Conservation (phyloP, 352 stramenopile genomes). For the Globisporangium cylindrosporum region DNA sequence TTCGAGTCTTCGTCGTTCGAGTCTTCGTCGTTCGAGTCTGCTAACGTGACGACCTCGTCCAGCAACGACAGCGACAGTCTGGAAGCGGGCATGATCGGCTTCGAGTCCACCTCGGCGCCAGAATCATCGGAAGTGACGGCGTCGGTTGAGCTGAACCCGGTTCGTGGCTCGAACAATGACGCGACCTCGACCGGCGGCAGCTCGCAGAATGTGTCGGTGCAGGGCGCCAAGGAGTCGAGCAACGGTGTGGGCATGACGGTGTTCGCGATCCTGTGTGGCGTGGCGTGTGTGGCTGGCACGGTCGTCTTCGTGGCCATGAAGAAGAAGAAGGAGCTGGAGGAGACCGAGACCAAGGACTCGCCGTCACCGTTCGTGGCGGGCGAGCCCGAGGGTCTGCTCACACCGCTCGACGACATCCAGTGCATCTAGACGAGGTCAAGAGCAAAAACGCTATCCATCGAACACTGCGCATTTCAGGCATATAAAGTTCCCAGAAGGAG, state of each 20-base stretch:
- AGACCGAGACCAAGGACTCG: constrained; percentile 20
- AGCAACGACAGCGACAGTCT: neutral
- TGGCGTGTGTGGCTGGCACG: constrained; percentile 20
- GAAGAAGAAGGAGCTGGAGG: constrained; percentile 34
- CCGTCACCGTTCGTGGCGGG: constrained; percentile 5
- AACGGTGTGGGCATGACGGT: constrained; percentile 2
- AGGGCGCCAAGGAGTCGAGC: neutral
- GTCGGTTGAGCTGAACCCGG: constrained; percentile 7
- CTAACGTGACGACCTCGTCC: neutral
- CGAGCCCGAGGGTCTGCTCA: constrained; percentile 28
- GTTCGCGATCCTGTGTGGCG: constrained; percentile 18
- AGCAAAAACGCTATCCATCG: neutral
- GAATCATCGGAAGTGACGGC: constrained; percentile 4
- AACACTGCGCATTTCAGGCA: neutral
- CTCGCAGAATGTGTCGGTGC: constrained; percentile 15
- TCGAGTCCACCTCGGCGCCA: constrained; percentile 1
- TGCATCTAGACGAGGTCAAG: constrained; percentile 11
- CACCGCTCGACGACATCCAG: constrained; percentile 36
- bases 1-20: neutral
- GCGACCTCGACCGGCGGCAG: neutral
- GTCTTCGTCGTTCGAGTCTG: neutral
- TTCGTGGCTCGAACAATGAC: neutral
- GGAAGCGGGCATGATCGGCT: constrained; percentile 9
- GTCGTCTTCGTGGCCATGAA: constrained; percentile 31
- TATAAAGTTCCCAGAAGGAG: neutral